Evolutionary conservation across 202 grass and related monocot genomes (phyloP), one percentile per base, ranked within the genome.

Genomic region (Brachypodium distachyon): DNA sequence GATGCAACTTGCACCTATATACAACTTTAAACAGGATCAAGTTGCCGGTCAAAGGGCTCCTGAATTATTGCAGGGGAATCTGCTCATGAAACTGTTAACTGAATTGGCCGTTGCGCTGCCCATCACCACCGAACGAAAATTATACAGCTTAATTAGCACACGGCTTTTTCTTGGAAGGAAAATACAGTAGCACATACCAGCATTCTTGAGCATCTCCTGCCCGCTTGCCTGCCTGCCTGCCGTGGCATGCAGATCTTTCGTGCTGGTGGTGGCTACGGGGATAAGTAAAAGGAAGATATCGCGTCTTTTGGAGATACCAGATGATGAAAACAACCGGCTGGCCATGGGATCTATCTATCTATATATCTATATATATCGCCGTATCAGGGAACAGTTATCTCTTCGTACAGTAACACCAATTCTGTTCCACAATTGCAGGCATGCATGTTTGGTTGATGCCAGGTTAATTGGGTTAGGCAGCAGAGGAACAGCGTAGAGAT

Each of bases 251-350:
- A 27, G 77, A 81, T 70, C 31, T 81, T 51, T 40, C 61, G 81
- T 59, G 67, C 67, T 40, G 33, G 33, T 36, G 52, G 33, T 33
- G 28, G 38, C 47, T 53, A 22, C 7, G 21, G 22, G 46, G 70
- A 86, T 86, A 86, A n/a, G n/a, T n/a, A n/a, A n/a, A n/a, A n/a
- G n/a, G n/a, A n/a, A 86, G 77, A 77, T 82, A 37, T 64, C 62
- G 17, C 9, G 27, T 70, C 78, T 65, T 77, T 86, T 55, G 46
- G 46, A 57, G 84, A 86, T 81, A 71, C 72, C 56, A 71, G 78
- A 86, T 82, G 78, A 82, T 49, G 77, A 86, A 86, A 81, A 81
- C 77, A 61, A 70, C 62, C 1, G 29, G n/a, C n/a, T n/a, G n/a
- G n/a, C n/a, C n/a, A n/a, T n/a, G n/a, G n/a, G n/a, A n/a, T n/a